Base-by-base conservation (phyloP, 2,329 filamentous ascomycete genomes). In the Cercospora berteroae region DNA sequence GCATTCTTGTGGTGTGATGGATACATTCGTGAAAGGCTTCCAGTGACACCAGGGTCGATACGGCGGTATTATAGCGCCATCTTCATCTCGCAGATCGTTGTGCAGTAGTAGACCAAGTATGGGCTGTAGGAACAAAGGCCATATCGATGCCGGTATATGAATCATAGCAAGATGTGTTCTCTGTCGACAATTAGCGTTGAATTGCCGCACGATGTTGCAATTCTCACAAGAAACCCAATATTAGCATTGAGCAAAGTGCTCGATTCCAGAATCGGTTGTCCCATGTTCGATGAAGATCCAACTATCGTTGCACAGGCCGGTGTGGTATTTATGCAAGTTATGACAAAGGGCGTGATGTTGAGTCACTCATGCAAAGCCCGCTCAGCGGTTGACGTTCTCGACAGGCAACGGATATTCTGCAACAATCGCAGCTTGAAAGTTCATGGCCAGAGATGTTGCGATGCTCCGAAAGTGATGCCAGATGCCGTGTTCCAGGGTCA, bases 11-110 rank as follows among this genome's bases (percentile, higher is more conserved):
- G 93, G 92, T 0, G 94, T 98, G 75, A 98, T 87, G 70, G 92
- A 96, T 73, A 99, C 89, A 79, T 98, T 98, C 78, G 97, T 86
- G 79, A 99, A 98, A 55, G 89, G 88, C 79, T 95, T 90, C 76
- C 83, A 83, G 70, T 78, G 82, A 16, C 80, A 81, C 84, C 81
- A 84, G 16, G 78, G 77, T 64, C 77, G 79, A 25, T 75, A 75
- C 13, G 74, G 71, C 66, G 75, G 64, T 12, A 76, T 74, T 36
- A 79, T 76, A 9, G 79, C 70, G 56, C 80, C 80, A 50, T 80
- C 78, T 63, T 79, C 77, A 52, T 81, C 75, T 61, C 78, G 85
- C 69, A 61, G 57, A 18, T 67, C 67, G 50, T 76, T 74, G 50
- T 77, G 75, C 1, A 93, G 92, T 56, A 98, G 86, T 44, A 97